These are phyloP conservation scores for Acmispon strigosus DNA, from an alignment of 306 rosid genomes.

Conservation along the genomic window DNA sequence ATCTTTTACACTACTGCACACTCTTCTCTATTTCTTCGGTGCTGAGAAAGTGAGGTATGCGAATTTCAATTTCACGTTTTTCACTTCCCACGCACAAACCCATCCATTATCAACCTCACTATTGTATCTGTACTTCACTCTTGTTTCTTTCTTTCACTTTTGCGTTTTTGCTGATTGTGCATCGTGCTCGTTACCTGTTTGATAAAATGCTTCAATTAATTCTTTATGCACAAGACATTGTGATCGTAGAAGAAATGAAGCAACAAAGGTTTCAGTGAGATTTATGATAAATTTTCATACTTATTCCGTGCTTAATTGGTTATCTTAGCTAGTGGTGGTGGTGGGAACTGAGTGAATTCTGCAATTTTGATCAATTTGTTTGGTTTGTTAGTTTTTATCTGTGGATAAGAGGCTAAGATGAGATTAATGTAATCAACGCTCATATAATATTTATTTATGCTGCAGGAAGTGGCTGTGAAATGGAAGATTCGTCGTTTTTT, in stretches of 20 bases:
- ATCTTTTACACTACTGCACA: no score
- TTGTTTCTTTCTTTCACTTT: neutral
- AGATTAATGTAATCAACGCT: neutral
- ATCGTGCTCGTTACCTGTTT: neutral
- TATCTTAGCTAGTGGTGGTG: neutral
- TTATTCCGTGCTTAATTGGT: neutral
- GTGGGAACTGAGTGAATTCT: neutral
- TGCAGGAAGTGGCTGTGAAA: slow-evolving; percentile 28
- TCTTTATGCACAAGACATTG: neutral
- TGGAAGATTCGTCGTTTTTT: slow-evolving; percentile 58
- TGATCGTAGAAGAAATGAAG: neutral
- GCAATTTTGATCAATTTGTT: neutral
- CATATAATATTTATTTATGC: neutral
- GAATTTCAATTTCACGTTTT: no score
- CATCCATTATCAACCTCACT: no score
- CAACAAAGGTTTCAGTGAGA: neutral
- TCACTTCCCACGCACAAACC: no score
- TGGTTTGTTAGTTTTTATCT: neutral
- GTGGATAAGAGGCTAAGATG: neutral
- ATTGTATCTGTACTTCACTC: no score
- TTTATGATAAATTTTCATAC: neutral
- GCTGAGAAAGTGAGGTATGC: no score
- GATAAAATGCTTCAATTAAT: slow-evolving; percentile 1
- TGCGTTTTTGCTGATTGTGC: neutral
- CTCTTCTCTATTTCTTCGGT: no score